Evolutionary conservation across 1,284 basidiomycete genomes (phyloP).

Genomic region (Trichosporon faecale): DNA sequence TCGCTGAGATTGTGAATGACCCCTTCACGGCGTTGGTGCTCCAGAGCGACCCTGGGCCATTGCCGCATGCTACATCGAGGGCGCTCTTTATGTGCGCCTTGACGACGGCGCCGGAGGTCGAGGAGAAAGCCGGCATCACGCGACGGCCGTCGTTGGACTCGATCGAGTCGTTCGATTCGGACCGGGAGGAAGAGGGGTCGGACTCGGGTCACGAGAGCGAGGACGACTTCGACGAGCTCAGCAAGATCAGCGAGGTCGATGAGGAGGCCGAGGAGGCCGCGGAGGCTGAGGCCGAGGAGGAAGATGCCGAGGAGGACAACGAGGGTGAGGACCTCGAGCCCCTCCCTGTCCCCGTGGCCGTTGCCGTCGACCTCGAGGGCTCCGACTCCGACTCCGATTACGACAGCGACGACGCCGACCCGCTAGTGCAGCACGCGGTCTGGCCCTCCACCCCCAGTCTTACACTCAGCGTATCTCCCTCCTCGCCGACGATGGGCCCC

Average conservation of each 20-base stretch:
- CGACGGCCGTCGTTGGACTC: background rate
- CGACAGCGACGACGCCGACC: background rate
- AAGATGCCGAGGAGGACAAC: background rate
- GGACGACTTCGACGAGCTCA: background rate
- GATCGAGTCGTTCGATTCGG: background rate
- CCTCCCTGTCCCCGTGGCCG: background rate
- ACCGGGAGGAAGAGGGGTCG: too few relatives aligned
- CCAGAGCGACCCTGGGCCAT: background rate
- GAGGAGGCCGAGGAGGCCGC: background rate
- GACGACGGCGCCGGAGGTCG: background rate
- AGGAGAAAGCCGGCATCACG: background rate
- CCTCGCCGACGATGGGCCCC: background rate
- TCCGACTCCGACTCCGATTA: background rate
- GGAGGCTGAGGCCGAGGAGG: background rate
- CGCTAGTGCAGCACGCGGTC: background rate
- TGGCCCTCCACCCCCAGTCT: background rate
- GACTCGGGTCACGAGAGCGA: background rate
- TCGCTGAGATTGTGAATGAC: background rate
- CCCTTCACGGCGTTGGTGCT: constrained; percentile 1
- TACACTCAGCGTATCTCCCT: background rate
- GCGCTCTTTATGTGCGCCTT: background rate
- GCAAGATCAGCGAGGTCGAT: background rate
- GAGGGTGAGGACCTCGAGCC: background rate
- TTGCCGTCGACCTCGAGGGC: background rate
- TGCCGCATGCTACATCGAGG: background rate